Evolutionary conservation across 108 stramenopile species (phyloP).

Genomic region (Nannochloropsis salina): DNA sequence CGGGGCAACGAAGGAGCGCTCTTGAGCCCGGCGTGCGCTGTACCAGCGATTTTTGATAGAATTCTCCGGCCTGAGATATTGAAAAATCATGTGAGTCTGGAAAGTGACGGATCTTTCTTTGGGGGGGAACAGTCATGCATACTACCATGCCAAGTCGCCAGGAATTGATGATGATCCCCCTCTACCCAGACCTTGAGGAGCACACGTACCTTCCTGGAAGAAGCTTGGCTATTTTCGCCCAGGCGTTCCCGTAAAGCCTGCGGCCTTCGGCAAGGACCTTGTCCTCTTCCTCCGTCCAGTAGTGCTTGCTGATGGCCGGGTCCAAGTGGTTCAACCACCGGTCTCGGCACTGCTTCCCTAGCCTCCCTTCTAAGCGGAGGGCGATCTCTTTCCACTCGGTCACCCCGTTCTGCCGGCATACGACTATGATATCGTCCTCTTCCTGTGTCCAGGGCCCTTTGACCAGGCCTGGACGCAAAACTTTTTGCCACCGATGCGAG

Average conservation of each 20-base stretch:
- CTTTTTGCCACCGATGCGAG: conserved; percentile 75
- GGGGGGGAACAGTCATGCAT: neutral
- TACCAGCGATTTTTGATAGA: neutral
- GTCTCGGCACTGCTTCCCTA: conserved; percentile 98
- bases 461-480: conserved; percentile 68
- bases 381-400: conserved; percentile 67
- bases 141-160: neutral
- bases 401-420: conserved; percentile 52
- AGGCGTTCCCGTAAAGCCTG: conserved; percentile 66
- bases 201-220: conserved; percentile 40
- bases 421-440: conserved; percentile 42
- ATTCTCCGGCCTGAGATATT: neutral
- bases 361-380: conserved; percentile 74
- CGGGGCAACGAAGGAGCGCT: neutral
- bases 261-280: conserved; percentile 68
- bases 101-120: too few species aligned
- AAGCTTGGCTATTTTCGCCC: conserved; percentile 54
- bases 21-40: neutral
- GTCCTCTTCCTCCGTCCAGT: conserved; percentile 89
- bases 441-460: conserved; percentile 58
- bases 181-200: neutral
- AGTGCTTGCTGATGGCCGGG: conserved; percentile 85
- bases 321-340: conserved; percentile 97
- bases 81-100: too few species aligned
- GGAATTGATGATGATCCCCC: neutral